Evolutionary conservation across 768 basidiomycete genomes (phyloP), one percentile per base, ranked within the genome.

Genomic region (Kwoniella dejecticola): DNA sequence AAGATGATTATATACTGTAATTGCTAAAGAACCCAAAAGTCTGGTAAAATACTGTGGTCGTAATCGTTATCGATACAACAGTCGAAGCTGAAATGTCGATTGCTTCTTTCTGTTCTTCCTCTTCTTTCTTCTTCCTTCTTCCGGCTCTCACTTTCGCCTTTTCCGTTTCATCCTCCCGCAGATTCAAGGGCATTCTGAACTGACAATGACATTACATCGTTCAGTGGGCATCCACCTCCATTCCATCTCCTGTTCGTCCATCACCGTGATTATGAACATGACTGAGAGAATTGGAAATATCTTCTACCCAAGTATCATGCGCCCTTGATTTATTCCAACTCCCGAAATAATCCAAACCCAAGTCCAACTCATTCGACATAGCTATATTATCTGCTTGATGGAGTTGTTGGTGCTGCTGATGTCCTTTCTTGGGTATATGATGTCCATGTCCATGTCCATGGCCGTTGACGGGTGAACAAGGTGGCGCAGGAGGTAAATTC

Each of bases 401-500:
- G 21, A 19, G 33, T 23, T 42, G 10, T 44, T 40, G 12, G 31
- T 50, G 40, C 8, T 10, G 10, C 50, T 52, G 27, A 12, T 27
- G 12, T 17, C 31, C 26, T 21, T 29, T 26, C n/a, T 38, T 10
- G 19, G 50, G 13, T 40, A n/a, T n/a, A n/a, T n/a, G n/a, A n/a
- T n/a, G n/a, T n/a, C n/a, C n/a, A n/a, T 46, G 33, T 8, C 3
- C 17, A 30, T 31, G 33, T 15, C 33, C 31, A 17, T 56, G 59
- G 21, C 57, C 53, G 3, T 70, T 53, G 3, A 74, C 70, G 4
- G 72, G 72, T 30, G 60, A 63, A 58, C 61, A 66, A n/a, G 72
- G 72, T n/a, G 72, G 72, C 10, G 66, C 70, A 17, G 57, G 55
- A 13, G 72, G 72, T 33, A 71, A 19, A n/a, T 47, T 56, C 49